Conservation (phyloP, 2,329 filamentous ascomycete species). For the Cladosporium colombiae region DNA sequence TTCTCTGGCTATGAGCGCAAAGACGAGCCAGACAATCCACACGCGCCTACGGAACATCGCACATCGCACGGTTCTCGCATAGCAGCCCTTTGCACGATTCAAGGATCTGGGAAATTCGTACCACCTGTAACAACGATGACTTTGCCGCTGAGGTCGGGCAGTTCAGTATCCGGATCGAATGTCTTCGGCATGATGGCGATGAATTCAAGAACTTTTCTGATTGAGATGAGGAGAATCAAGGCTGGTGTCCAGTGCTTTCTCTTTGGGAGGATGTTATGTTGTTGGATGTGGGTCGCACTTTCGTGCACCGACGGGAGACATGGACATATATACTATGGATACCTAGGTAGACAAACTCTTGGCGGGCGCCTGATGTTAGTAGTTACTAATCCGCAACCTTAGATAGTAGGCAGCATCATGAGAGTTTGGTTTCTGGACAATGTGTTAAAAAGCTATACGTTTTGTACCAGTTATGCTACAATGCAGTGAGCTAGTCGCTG, state of each 20-base stretch:
- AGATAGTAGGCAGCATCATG: background rate
- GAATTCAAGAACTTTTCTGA: background rate
- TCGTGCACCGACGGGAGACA: background rate
- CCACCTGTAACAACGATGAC: constrained; percentile 48
- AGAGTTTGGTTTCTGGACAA: background rate
- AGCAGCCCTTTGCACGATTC: background rate
- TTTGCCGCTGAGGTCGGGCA: constrained; percentile 45
- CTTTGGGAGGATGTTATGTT: no score
- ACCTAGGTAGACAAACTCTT: background rate
- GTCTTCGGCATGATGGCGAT: background rate
- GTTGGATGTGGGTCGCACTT: background rate
- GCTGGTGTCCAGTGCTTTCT: background rate
- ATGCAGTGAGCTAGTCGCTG: background rate
- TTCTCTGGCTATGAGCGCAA: background rate
- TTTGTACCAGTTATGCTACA: background rate
- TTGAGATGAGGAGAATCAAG: background rate
- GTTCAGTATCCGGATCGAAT: constrained; percentile 31
- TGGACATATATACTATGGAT: background rate
- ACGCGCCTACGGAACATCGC: background rate
- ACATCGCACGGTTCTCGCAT: background rate
- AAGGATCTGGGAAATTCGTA: background rate
- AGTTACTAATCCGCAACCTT: background rate
- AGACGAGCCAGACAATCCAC: background rate
- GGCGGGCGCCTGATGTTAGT: background rate
- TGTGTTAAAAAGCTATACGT: background rate